Percentiles rank a stretch among this genome's conserved stretches.
Evolutionary conservation across 768 basidiomycete genomes (phyloP).

Genomic region (Naganishia randhawae): DNA sequence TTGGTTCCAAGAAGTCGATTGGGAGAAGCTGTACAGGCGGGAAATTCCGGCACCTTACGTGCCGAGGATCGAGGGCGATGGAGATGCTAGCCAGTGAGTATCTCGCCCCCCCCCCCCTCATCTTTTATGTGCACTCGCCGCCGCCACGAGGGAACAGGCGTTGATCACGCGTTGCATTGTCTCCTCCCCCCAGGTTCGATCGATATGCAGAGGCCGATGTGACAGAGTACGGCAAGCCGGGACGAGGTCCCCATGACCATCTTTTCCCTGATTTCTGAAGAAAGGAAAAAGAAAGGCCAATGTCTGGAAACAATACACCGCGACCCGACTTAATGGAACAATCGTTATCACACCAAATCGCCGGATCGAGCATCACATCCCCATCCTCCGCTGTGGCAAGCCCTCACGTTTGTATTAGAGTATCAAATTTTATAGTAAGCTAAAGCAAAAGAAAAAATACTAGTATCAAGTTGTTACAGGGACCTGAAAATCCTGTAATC

Average conservation of each 20-base stretch:
- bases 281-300: background rate
- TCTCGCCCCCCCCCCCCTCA: background rate
- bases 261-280: slow-evolving; percentile 67
- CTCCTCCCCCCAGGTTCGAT: slow-evolving; percentile 47
- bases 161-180: background rate
- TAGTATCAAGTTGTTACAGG: background rate
- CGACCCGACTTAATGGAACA: no score
- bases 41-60: slow-evolving; percentile 96
- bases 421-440: background rate
- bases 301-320: no score
- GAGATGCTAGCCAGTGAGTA: slow-evolving; percentile 74
- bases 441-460: background rate
- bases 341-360: no score
- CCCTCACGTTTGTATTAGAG: background rate
- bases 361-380: no score
- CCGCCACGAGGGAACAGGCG: no score
- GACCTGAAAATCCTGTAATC: background rate
- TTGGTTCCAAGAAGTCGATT: slow-evolving; percentile 86
- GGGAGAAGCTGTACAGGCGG: slow-evolving; percentile 70
- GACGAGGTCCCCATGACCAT: slow-evolving; percentile 56
- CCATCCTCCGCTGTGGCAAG: no score
- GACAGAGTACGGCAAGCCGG: slow-evolving; percentile 52
- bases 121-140: no score
- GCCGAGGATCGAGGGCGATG: slow-evolving; percentile 84
- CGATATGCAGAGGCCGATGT: slow-evolving; percentile 54